A percentile compares a stretch with the other conserved stretches of the same genome.
These are phyloP conservation scores for Rosa hybrid DNA, from an alignment of 331 rosid genomes.

Conservation along the genomic window DNA sequence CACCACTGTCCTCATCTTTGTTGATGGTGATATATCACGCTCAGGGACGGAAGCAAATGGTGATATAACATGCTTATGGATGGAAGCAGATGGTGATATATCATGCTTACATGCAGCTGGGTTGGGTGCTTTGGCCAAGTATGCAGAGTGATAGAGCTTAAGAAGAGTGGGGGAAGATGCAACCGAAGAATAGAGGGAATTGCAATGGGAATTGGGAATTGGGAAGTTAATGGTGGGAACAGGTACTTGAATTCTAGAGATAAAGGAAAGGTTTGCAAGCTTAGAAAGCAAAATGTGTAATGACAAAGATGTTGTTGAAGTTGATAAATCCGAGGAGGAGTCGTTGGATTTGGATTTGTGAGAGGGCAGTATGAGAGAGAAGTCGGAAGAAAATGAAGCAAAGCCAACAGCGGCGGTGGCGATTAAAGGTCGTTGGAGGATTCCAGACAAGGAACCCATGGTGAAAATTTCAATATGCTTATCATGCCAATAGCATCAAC, in stretches of 20 bases:
- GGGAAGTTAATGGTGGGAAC: slow-evolving; percentile 58
- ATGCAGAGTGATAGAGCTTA: slow-evolving; percentile 60
- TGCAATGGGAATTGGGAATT: slow-evolving; percentile 33
- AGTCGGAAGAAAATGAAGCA: slow-evolving; percentile 74
- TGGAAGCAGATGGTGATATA: slow-evolving; percentile 23
- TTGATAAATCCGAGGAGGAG: slow-evolving; percentile 31
- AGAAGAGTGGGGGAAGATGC: slow-evolving; percentile 53
- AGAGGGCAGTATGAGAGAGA: slow-evolving; percentile 53
- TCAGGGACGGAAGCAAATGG: slow-evolving; percentile 50
- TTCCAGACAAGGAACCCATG: slow-evolving; percentile 80
- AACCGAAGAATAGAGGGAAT: slow-evolving; percentile 35
- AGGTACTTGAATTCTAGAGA: slow-evolving; percentile 54
- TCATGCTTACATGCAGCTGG: slow-evolving; percentile 32
- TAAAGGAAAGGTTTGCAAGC: slow-evolving; percentile 56
- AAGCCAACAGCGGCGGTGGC: slow-evolving; percentile 83
- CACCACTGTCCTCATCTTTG: slow-evolving; percentile 80
- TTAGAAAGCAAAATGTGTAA: slow-evolving; percentile 58
- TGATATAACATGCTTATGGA: slow-evolving; percentile 42
- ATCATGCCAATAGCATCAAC: slow-evolving; percentile 19
- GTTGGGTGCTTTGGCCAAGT: slow-evolving; percentile 39
- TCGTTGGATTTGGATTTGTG: slow-evolving; percentile 41
- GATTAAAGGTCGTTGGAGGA: slow-evolving; percentile 83
- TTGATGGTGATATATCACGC: slow-evolving; percentile 8
- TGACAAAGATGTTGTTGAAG: neutral
- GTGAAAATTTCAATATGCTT: neutral